These are phyloP conservation scores for Pichia sp. DNA, from an alignment of 1,139 yeast genomes.

Conservation along the genomic window DNA sequence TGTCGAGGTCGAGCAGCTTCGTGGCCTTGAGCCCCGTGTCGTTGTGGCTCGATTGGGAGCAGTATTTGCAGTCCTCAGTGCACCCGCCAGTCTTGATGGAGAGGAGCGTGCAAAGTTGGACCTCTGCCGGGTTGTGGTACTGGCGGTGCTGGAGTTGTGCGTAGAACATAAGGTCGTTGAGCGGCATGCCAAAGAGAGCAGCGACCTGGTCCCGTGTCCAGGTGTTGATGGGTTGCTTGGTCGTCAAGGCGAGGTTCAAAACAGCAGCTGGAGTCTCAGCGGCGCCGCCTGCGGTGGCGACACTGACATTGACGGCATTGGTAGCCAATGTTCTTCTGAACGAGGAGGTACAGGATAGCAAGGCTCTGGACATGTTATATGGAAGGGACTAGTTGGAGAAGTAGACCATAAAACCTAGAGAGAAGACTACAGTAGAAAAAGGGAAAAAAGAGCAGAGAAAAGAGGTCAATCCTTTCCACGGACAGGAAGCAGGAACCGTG, in stretches of 20 bases:
- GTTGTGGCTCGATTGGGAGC: slow-evolving; percentile 69
- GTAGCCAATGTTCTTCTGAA: slow-evolving; percentile 15
- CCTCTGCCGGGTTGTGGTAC: slow-evolving; percentile 64
- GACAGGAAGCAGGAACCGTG: background rate
- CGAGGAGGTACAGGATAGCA: background rate
- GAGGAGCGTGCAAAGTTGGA: slow-evolving; percentile 71
- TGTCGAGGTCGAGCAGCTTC: slow-evolving; percentile 55
- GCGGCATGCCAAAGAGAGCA: slow-evolving; percentile 59
- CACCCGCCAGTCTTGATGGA: slow-evolving; percentile 80
- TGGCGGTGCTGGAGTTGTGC: slow-evolving; percentile 66
- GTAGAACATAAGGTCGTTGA: slow-evolving; percentile 56
- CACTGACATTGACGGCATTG: slow-evolving; percentile 3
- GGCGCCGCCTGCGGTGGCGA: background rate
- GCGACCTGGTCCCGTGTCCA: slow-evolving; percentile 62
- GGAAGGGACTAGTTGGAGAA: background rate
- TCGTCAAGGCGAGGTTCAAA: slow-evolving; percentile 24
- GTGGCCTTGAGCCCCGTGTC: slow-evolving; percentile 69
- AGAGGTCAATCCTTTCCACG: background rate
- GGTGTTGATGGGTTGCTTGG: slow-evolving; percentile 38
- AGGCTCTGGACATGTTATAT: background rate
- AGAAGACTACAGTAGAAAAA: background rate
- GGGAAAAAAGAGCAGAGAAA: background rate
- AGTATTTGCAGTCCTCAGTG: slow-evolving; percentile 75
- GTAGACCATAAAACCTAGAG: background rate
- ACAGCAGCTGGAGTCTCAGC: background rate